These are phyloP conservation scores for Dictyostelium brefeldianum DNA, from an alignment of 78 protist genomes.

Conservation along the genomic window DNA sequence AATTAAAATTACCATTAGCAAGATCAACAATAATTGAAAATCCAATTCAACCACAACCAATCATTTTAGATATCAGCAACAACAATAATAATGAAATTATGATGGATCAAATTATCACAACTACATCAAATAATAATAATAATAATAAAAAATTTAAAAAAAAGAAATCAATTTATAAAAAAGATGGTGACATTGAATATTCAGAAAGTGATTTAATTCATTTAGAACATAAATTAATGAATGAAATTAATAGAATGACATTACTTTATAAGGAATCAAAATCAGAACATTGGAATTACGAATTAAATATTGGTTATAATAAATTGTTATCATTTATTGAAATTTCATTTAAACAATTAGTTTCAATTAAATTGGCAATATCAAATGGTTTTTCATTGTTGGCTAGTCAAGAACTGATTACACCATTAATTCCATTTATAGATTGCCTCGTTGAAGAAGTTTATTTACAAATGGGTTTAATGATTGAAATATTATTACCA, in stretches of 20 bases:
- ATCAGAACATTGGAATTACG: conserved; percentile 50
- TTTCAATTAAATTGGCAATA: conserved; percentile 39
- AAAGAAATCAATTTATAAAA: background rate
- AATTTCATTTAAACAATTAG: conserved; percentile 39
- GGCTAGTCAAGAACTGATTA: conserved; percentile 16
- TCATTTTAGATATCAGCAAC: background rate
- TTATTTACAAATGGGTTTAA: conserved; percentile 62
- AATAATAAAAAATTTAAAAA: background rate
- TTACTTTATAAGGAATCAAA: conserved; percentile 18
- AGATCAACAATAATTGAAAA: conserved; percentile 22
- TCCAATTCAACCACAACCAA: background rate
- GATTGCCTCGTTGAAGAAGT: conserved; percentile 58
- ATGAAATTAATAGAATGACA: conserved; percentile 39
- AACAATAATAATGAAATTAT: background rate
- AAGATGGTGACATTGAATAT: too few relatives aligned
- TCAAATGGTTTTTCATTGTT: background rate
- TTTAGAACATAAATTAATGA: background rate
- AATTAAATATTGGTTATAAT: background rate
- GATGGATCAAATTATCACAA: background rate
- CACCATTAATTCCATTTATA: conserved; percentile 48
- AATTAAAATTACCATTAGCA: conserved; percentile 5
- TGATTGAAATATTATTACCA: conserved; percentile 38
- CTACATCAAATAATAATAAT: background rate
- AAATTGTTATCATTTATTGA: conserved; percentile 11
- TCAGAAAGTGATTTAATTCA: conserved; percentile 3